Evolutionary conservation across 2,329 filamentous ascomycete genomes (phyloP).

Genomic region (Trichoderma afroharzianum): DNA sequence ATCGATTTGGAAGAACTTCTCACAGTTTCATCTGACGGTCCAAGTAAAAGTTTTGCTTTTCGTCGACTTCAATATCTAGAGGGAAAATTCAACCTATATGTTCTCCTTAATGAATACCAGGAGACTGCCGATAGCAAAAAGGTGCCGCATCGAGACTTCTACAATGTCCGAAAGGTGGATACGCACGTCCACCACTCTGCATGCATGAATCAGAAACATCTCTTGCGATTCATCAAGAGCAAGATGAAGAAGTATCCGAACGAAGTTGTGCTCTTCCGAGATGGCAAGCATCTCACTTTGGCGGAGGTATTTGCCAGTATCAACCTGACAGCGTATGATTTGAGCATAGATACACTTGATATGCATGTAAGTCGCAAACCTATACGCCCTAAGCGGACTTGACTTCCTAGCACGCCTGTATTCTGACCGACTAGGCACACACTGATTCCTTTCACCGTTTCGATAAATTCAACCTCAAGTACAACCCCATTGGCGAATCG

Average conservation of each 20-base stretch:
- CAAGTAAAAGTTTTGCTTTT: conserved; percentile 95
- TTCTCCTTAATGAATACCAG: conserved; percentile 91
- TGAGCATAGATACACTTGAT: conserved; percentile 96
- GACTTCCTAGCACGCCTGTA: conserved; percentile 70
- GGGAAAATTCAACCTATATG: conserved; percentile 94
- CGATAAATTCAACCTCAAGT: conserved; percentile 99
- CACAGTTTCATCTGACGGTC: conserved; percentile 85
- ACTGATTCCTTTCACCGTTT: conserved; percentile 98
- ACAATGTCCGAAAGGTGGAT: conserved; percentile 97
- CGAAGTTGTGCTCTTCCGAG: conserved; percentile 87
- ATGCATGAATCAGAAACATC: conserved; percentile 99
- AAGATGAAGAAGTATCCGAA: conserved; percentile 99
- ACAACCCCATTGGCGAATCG: conserved; percentile 95
- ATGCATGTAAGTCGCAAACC: conserved; percentile 85
- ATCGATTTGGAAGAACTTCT: conserved; percentile 87
- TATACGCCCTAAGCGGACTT: conserved; percentile 32
- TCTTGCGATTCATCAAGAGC: conserved; percentile 97
- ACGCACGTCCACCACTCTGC: conserved; percentile 99
- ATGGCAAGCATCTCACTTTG: conserved; percentile 87
- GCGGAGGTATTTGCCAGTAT: conserved; percentile 96
- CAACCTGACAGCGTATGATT: conserved; percentile 92
- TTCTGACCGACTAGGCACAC: conserved; percentile 60
- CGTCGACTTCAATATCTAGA: conserved; percentile 91
- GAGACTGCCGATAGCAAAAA: conserved; percentile 97
- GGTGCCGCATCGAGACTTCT: conserved; percentile 96